A percentile compares a stretch with the other conserved stretches of the same genome.
These are phyloP conservation scores for Blastobotrys malaysiensis DNA, from an alignment of 1,139 yeast genomes.

Conservation along the genomic window DNA sequence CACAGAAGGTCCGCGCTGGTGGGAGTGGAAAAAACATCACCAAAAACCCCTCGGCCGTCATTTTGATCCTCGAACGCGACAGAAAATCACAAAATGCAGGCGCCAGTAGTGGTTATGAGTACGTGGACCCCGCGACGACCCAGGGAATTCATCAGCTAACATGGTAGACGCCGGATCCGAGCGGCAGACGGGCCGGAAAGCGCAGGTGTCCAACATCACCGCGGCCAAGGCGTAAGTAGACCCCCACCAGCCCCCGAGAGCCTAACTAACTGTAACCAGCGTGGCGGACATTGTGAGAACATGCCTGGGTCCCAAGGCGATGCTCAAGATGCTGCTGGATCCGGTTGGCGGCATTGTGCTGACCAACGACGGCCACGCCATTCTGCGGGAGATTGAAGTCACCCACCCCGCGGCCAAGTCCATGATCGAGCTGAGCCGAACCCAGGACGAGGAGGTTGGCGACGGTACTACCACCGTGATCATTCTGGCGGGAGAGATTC, in stretches of 20 bases:
- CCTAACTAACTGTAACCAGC: constrained; percentile 15
- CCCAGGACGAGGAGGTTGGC: constrained; percentile 99
- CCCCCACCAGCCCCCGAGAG: not conserved
- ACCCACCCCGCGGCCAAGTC: constrained; percentile 98
- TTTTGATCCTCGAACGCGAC: not conserved
- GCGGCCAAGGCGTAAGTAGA: constrained; percentile 79
- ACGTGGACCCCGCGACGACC: constrained; percentile 17
- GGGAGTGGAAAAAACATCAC: constrained; percentile 4
- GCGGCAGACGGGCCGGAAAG: constrained; percentile 95
- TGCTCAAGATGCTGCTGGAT: constrained; percentile 95
- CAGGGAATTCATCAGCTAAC: constrained; percentile 14
- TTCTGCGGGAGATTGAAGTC: constrained; percentile 94
- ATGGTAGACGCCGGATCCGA: constrained; percentile 68
- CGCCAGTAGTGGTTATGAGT: constrained; percentile 68
- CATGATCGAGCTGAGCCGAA: constrained; percentile 93
- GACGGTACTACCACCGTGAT: constrained; percentile 98
- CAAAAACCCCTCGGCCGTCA: not conserved
- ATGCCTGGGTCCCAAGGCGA: constrained; percentile 98
- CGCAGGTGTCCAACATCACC: constrained; percentile 92
- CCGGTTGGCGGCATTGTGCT: constrained; percentile 98
- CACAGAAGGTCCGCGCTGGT: not conserved
- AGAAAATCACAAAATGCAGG: constrained; percentile 45
- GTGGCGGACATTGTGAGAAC: constrained; percentile 96
- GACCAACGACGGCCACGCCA: constrained; percentile 97
- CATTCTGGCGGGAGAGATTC: constrained; percentile 85